Evolutionary conservation across 169 alveolate genomes (phyloP).

Genomic region (Plasmodium sp.): DNA sequence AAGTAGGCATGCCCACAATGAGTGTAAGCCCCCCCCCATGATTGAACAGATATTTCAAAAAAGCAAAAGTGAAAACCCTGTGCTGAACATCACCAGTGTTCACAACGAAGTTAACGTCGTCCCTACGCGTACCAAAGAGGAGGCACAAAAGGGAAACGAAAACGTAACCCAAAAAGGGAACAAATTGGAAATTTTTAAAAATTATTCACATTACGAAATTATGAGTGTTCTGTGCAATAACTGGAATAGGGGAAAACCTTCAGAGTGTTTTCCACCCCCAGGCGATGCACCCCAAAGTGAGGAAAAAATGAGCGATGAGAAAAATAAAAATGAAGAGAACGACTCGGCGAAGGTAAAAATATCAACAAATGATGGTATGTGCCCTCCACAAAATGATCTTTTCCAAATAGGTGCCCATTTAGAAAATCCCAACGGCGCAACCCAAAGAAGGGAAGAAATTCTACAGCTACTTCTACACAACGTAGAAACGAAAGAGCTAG

Average conservation of each 20-base stretch:
- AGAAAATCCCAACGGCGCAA: not conserved
- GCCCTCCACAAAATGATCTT: not conserved
- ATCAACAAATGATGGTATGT: not conserved
- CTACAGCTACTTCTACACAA: not conserved
- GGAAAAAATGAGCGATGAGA: not conserved
- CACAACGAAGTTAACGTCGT: not conserved
- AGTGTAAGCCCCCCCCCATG: not conserved
- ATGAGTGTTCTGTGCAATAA: slow-evolving; percentile 17
- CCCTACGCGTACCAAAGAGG: not conserved
- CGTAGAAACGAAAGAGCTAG: not conserved
- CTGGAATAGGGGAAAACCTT: not conserved
- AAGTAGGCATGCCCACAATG: not conserved
- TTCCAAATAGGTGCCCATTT: not conserved
- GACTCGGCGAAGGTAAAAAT: not conserved
- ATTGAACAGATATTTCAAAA: not conserved
- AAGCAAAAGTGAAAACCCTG: not conserved
- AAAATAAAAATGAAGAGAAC: not conserved
- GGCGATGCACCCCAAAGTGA: not conserved
- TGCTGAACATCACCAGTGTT: not conserved
- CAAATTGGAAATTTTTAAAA: not conserved
- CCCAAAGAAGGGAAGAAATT: not conserved
- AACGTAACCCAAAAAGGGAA: not conserved
- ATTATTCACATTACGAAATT: slow-evolving; percentile 6
- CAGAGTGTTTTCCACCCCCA: not conserved
- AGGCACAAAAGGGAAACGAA: not conserved